Conservation (phyloP, 305 asterid genomes). For the Solanum hybrid region DNA sequence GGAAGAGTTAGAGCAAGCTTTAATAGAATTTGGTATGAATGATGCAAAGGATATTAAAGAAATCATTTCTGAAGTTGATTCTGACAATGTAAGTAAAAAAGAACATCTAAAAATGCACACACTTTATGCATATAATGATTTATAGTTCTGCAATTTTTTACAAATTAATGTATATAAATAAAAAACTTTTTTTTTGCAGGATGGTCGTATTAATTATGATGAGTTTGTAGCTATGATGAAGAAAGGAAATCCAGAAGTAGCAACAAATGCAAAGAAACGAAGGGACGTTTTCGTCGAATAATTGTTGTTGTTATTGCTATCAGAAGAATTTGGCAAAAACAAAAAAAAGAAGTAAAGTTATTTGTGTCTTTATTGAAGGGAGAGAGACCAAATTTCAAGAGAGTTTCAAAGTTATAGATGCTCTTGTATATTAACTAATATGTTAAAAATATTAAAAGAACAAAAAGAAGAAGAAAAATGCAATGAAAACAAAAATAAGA, state of each 20-base stretch:
- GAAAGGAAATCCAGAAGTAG: slow-evolving; percentile 78
- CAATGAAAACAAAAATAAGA: background rate
- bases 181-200: slow-evolving; percentile 28
- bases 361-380: slow-evolving; percentile 5
- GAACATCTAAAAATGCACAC: background rate
- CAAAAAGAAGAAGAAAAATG: background rate
- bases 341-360: background rate
- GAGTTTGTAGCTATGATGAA: slow-evolving; percentile 96
- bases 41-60: slow-evolving; percentile 74
- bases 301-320: background rate
- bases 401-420: slow-evolving; percentile 5
- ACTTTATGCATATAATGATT: background rate
- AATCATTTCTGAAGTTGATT: slow-evolving; percentile 73
- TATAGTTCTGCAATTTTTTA: background rate
- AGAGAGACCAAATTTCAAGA: slow-evolving; percentile 5
- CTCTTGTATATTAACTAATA: background rate
- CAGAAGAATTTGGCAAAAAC: background rate
- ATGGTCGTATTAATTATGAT: slow-evolving; percentile 83
- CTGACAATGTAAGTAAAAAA: slow-evolving; percentile 55
- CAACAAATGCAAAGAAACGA: slow-evolving; percentile 62
- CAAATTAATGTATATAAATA: too few species aligned
- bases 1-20: slow-evolving; percentile 96
- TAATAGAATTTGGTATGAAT: slow-evolving; percentile 77
- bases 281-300: slow-evolving; percentile 40
- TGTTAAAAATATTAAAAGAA: background rate